Evolutionary conservation across 139 green algal genomes (phyloP), one percentile per base, ranked within the genome.

Genomic region (Coccomyxa sp.): DNA sequence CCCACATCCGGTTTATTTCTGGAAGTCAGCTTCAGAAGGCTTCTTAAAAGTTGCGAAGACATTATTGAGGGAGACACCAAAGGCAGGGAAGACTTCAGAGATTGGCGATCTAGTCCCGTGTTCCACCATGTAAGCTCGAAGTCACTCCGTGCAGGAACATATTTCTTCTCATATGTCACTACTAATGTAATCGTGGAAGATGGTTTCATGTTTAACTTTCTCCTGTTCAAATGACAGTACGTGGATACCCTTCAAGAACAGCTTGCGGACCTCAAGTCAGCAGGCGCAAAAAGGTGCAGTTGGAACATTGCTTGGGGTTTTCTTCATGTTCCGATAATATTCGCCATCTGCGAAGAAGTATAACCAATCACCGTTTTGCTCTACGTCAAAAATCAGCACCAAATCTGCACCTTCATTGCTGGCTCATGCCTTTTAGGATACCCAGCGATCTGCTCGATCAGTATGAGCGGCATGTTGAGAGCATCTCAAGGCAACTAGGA

Each of bases 211-310:
- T 32, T 68, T 21, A 59, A 7, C 30, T 0, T 67, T 28, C 63
- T 84, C n/a, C 68, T 76, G 21, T 80, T 7, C 38, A 51, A 51
- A 51, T 51, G 38, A 51, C 84, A 91, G 88, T 91, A 91, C 74
- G 71, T 91, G 0, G 85, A 87, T 57, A 87, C 84, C 23, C 80
- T 91, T 17, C 82, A 89, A 71, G 86, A 91, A 45, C 86, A 91
- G 79, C 59, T 91, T 66, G 80, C 67, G 15, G 88, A 91, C 18
- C 79, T 91, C 13, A 32, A 76, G 14, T 31, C 51, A 0, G 74
- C 67, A 14, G 58, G 57, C 0, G 79, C 27, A 21, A 80, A 71
- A 77, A 86, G 77, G 85, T 83, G 82, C n/a, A 30, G 71, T 27
- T 51, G 38, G 38, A 51, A 51, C 38, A 3, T 11, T 51, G 38